Percentiles rank a stretch among this genome's conserved stretches.
phyloP scores from a whole-genome alignment of 2,329 filamentous ascomycete species.

The Remersonia thermophila region DNA sequence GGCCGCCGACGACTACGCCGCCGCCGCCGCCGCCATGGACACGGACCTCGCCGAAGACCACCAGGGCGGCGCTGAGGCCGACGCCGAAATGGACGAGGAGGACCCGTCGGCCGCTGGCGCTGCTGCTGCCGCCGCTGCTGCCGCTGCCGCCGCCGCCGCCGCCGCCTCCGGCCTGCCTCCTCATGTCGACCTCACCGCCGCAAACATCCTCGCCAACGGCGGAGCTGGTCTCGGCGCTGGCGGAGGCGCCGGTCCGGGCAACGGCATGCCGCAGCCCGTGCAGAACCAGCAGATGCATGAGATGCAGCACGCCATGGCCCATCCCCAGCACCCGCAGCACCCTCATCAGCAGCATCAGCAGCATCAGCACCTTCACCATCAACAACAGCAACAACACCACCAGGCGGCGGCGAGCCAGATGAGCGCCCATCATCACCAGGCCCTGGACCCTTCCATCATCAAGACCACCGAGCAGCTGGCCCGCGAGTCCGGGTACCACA shows the following conservation, averaged over 20 bases:
- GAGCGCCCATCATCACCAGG: constrained; percentile 4
- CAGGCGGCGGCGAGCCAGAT: not conserved
- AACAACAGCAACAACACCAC: constrained; percentile 3
- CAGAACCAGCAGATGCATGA: constrained; percentile 18
- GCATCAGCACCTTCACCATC: constrained; percentile 14
- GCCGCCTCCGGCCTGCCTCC: constrained; percentile 9
- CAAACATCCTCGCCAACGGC: constrained; percentile 23
- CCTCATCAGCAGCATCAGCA: constrained; percentile 14
- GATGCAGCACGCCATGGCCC: constrained; percentile 14
- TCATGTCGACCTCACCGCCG: constrained; percentile 21
- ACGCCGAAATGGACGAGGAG: constrained; percentile 17
- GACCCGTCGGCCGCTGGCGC: constrained; percentile 1
- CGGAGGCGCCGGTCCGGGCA: constrained; percentile 7
- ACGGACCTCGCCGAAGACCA: constrained; percentile 15
- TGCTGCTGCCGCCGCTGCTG: not conserved
- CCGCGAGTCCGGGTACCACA: constrained; percentile 32
- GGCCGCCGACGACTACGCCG: constrained; percentile 18
- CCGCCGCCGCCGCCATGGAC: constrained; percentile 22
- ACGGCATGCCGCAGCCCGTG: constrained; percentile 8
- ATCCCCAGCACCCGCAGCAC: constrained; percentile 19
- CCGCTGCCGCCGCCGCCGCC: constrained; percentile 4
- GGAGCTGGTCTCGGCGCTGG: too few species aligned
- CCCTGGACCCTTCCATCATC: constrained; percentile 16
- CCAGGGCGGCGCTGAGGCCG: constrained; percentile 16
- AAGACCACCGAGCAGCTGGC: constrained; percentile 37